Conservation (phyloP, 2,329 filamentous ascomycete species). For the Metarhizium sp. region DNA sequence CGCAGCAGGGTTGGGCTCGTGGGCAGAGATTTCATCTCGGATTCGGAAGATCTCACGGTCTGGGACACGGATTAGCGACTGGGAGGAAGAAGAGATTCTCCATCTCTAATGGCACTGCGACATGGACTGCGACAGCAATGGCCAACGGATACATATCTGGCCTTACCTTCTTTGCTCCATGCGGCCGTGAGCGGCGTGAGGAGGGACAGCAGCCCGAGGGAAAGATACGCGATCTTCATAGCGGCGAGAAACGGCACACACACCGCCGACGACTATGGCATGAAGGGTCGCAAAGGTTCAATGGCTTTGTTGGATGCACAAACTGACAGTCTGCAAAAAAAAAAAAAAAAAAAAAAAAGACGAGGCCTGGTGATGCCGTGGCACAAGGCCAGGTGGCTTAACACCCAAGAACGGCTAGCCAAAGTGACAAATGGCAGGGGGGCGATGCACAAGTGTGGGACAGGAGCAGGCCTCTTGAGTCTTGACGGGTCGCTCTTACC, state of each 20-base stretch:
- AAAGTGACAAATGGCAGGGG: no score
- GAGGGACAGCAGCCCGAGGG: conserved; percentile 60
- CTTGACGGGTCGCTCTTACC: no score
- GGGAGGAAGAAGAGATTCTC: neutral
- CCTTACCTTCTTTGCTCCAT: conserved; percentile 77
- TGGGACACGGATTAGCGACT: conserved; percentile 24
- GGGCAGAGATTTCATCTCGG: conserved; percentile 73
- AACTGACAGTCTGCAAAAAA: neutral
- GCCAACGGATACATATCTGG: neutral
- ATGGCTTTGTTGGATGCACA: neutral
- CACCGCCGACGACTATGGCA: neutral
- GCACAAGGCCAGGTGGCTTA: conserved; percentile 9
- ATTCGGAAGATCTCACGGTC: conserved; percentile 98
- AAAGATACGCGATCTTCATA: conserved; percentile 64
- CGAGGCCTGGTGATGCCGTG: neutral
- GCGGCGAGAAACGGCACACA: conserved; percentile 3
- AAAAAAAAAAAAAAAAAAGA: neutral
- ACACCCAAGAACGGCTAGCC: neutral
- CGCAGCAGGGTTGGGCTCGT: conserved; percentile 65
- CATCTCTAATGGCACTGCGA: neutral
- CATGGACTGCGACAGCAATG: neutral
- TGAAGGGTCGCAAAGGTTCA: neutral
- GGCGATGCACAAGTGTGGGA: neutral
- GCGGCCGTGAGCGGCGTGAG: conserved; percentile 59
- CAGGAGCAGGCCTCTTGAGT: neutral